A percentile compares a stretch with the other conserved stretches of the same genome.
Evolutionary conservation across 2,329 filamentous ascomycete genomes (phyloP).

Genomic region (Leptographium procerum): DNA sequence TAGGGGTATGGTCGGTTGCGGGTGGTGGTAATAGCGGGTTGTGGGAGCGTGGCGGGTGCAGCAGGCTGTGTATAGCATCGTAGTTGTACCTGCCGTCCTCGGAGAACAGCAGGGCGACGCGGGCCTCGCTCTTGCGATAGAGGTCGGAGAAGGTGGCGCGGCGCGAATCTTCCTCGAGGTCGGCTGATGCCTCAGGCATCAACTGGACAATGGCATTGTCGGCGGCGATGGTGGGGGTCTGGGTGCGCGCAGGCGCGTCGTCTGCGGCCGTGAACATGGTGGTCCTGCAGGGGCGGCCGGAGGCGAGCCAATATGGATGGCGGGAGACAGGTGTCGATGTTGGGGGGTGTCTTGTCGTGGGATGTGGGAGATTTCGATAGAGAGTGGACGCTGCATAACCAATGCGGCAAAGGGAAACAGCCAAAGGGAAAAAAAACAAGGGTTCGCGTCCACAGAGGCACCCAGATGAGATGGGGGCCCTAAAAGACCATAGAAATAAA

Average conservation of each 20-base stretch:
- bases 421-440: no score
- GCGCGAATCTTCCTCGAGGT: constrained; percentile 58
- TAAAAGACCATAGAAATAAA: constrained; percentile 39
- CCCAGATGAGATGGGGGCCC: constrained; percentile 30
- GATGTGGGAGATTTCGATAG: neutral
- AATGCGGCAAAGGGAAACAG: constrained; percentile 5
- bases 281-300: constrained; percentile 26
- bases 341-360: constrained; percentile 21
- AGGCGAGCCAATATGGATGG: neutral
- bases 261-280: constrained; percentile 47
- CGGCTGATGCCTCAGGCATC: constrained; percentile 49
- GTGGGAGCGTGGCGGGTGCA: constrained; percentile 23
- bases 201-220: constrained; percentile 33
- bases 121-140: constrained; percentile 66
- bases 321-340: neutral
- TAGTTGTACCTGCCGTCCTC: constrained; percentile 42
- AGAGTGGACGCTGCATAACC: constrained; percentile 10
- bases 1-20: constrained; percentile 46
- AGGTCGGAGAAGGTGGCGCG: constrained; percentile 66
- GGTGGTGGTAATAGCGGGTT: constrained; percentile 36
- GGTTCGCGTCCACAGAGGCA: constrained; percentile 39
- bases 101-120: constrained; percentile 64
- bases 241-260: constrained; percentile 42
- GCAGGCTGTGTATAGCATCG: constrained; percentile 41
- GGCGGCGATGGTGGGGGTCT: constrained; percentile 29